Percentiles rank a stretch among this genome's conserved stretches.
Conservation (phyloP, 176 grass and related monocot species). For the Sorghum bicolor region Sorghum_bicolor_NCBIv3 NC_012872.2:73549501-73550000, state of each 20-base stretch:
- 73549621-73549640: not conserved
- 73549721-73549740: constrained; percentile 67
- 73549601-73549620: constrained; percentile 69
- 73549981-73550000: constrained; percentile 55
- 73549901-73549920: constrained; percentile 66
- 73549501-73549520: constrained; percentile 48
- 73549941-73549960: constrained; percentile 38
- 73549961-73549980: constrained; percentile 63
- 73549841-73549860: constrained; percentile 17
- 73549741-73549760: constrained; percentile 35
- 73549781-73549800: constrained; percentile 68
- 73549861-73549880: constrained; percentile 35
- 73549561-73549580: constrained; percentile 33
- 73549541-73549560: constrained; percentile 38
- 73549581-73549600: constrained; percentile 66
- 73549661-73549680: constrained; percentile 68
- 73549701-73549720: constrained; percentile 54
- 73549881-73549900: constrained; percentile 51
- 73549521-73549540: constrained; percentile 13
- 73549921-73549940: constrained; percentile 58
- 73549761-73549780: constrained; percentile 43
- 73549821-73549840: constrained; percentile 44
- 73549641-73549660: constrained; percentile 24
- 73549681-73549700: constrained; percentile 44
- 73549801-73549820: constrained; percentile 71